A percentile compares a stretch with the other conserved stretches of the same genome.
These are phyloP conservation scores for Isatis tinctoria DNA, from an alignment of 345 rosid species.

Conservation along the genomic window DNA sequence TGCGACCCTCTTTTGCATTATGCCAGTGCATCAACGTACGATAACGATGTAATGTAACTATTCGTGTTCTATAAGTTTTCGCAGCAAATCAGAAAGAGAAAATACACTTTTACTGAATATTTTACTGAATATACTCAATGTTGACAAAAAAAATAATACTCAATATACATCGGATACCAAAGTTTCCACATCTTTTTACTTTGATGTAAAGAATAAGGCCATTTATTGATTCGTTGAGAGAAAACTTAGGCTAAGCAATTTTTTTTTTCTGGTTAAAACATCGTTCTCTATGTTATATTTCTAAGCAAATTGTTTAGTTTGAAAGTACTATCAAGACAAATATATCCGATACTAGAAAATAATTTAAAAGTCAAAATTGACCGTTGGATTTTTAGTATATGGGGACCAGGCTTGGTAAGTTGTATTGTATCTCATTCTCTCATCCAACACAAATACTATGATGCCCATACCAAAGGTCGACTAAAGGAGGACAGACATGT, in stretches of 20 bases:
- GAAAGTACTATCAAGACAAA: not conserved
- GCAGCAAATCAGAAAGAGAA: not conserved
- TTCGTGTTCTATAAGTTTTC: not conserved
- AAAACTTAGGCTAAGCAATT: conserved; percentile 23
- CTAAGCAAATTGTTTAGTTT: not conserved
- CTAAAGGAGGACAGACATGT: not conserved
- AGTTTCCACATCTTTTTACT: conserved; percentile 25
- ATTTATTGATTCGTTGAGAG: conserved; percentile 24
- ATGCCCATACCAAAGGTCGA: conserved; percentile 2
- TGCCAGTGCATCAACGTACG: not conserved
- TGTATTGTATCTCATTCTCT: not conserved
- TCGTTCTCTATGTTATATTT: conserved; percentile 41
- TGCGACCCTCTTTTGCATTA: not conserved
- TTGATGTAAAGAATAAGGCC: conserved; percentile 33
- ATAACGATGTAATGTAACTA: not conserved
- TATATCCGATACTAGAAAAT: not conserved
- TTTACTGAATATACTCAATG: too few species aligned
- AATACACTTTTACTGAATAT: not conserved
- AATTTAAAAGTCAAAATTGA: conserved; percentile 21
- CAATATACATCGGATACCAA: conserved; percentile 2
- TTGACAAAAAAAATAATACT: not conserved
- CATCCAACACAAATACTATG: not conserved
- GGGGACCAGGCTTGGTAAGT: conserved; percentile 11
- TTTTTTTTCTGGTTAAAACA: conserved; percentile 33
- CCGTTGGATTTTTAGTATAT: conserved; percentile 31